These are phyloP conservation scores for Dactylellina sp. DNA, from an alignment of 2,329 filamentous ascomycete species.

Conservation along the genomic window DNA sequence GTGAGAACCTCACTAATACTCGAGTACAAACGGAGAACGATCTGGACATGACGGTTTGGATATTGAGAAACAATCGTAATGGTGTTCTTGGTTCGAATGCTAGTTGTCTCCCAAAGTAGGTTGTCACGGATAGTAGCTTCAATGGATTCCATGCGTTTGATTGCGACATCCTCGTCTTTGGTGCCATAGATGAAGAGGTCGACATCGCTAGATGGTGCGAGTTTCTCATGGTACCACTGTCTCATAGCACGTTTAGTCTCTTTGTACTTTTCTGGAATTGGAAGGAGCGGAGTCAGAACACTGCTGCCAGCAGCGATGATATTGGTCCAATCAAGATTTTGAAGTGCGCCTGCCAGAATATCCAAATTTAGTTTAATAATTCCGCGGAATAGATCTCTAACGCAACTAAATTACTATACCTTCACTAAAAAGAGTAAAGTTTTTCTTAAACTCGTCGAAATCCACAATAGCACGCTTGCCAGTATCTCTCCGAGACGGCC, in stretches of 20 bases:
- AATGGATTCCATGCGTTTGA: slow-evolving; percentile 86
- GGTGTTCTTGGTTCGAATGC: slow-evolving; percentile 85
- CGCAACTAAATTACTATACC: slow-evolving; percentile 64
- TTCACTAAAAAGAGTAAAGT: slow-evolving; percentile 86
- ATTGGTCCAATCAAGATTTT: slow-evolving; percentile 76
- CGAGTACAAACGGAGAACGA: slow-evolving; percentile 86
- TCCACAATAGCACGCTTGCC: slow-evolving; percentile 76
- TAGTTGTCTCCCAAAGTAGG: slow-evolving; percentile 84
- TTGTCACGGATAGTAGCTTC: slow-evolving; percentile 80
- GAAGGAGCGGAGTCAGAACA: slow-evolving; percentile 81
- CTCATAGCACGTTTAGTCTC: slow-evolving; percentile 73
- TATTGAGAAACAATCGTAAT: slow-evolving; percentile 88
- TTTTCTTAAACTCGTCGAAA: slow-evolving; percentile 78
- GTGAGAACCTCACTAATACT: slow-evolving; percentile 85
- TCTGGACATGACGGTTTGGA: slow-evolving; percentile 82
- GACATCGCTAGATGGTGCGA: slow-evolving; percentile 86
- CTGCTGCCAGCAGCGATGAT: slow-evolving; percentile 84
- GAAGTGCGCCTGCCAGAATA: slow-evolving; percentile 39
- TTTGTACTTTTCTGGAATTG: slow-evolving; percentile 73
- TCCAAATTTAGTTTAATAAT: slow-evolving; percentile 11
- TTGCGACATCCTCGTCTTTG: slow-evolving; percentile 76
- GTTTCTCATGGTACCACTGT: slow-evolving; percentile 82
- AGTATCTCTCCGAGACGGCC: slow-evolving; percentile 72
- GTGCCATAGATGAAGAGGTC: slow-evolving; percentile 87
- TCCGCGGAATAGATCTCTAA: neutral